Conservation (phyloP, 306 rosid species). For the Crotalaria pallida region DNA sequence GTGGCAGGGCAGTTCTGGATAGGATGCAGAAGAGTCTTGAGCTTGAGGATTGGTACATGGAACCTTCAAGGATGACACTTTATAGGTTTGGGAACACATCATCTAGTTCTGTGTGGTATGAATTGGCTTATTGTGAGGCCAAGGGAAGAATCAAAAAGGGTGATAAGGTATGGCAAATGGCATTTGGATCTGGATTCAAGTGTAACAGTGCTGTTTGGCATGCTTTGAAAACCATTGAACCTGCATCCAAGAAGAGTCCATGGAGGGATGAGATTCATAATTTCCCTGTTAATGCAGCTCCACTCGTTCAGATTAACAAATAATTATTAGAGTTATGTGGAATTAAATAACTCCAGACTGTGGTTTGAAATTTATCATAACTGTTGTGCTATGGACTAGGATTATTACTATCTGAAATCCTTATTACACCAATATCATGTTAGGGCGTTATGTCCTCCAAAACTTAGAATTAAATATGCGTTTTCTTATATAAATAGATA, state of each 20-base stretch:
- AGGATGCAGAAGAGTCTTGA: conserved; percentile 72
- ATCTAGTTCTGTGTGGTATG: conserved; percentile 81
- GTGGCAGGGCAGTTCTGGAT: conserved; percentile 67
- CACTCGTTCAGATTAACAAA: not conserved
- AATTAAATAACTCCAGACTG: not conserved
- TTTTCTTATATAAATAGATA: too few species aligned
- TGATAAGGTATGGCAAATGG: conserved; percentile 79
- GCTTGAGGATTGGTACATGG: conserved; percentile 71
- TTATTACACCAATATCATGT: not conserved
- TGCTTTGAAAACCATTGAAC: conserved; percentile 47
- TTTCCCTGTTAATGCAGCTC: conserved; percentile 39
- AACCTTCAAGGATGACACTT: conserved; percentile 72
- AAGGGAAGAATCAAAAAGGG: conserved; percentile 72
- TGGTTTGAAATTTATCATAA: not conserved
- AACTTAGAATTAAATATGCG: too few species aligned
- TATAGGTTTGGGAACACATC: conserved; percentile 81
- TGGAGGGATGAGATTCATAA: conserved; percentile 72
- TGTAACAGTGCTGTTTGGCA: conserved; percentile 79
- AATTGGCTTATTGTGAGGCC: conserved; percentile 69
- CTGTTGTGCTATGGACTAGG: not conserved
- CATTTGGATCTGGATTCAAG: conserved; percentile 86
- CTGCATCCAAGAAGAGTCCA: conserved; percentile 41
- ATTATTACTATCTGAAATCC: not conserved
- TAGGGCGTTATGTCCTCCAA: not conserved
- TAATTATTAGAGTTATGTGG: not conserved